A percentile compares a stretch with the other conserved stretches of the same genome.
Conservation (phyloP, 345 rosid genomes). For the Hibiscus tridactylites region DNA sequence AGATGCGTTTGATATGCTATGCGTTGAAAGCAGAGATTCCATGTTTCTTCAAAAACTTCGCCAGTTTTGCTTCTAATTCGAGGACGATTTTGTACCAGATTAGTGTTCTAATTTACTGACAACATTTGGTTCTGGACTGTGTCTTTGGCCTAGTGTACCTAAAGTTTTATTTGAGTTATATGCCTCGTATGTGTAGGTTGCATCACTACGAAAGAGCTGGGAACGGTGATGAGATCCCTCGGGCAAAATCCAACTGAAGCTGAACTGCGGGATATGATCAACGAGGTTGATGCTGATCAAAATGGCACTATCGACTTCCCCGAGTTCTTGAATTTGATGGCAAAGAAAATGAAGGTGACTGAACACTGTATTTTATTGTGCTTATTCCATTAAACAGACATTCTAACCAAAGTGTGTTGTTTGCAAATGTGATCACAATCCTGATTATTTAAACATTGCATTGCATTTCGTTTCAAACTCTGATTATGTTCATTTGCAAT, state of each 20-base stretch:
- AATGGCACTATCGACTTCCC: slow-evolving; percentile 1
- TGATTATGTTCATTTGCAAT: neutral
- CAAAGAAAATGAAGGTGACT: neutral
- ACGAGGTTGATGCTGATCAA: slow-evolving; percentile 4
- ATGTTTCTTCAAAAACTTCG: no score
- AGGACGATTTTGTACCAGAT: neutral
- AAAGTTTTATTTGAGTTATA: no score
- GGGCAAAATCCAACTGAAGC: slow-evolving; percentile 4
- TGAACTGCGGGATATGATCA: slow-evolving; percentile 2
- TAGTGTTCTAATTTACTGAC: neutral
- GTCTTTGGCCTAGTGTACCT: neutral
- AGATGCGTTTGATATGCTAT: no score
- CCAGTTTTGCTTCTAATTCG: no score
- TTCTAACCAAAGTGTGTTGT: neutral
- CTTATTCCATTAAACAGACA: neutral
- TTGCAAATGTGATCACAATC: neutral
- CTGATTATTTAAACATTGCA: no score
- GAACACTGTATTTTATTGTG: neutral
- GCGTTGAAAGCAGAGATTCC: no score
- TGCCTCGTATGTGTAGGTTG: neutral
- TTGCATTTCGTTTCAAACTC: neutral
- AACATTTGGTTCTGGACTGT: neutral
- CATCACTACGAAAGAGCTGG: slow-evolving; percentile 6
- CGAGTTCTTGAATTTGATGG: slow-evolving; percentile 1
- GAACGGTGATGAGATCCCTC: slow-evolving; percentile 2